A percentile compares a stretch with the other conserved stretches of the same genome.
These are phyloP conservation scores for Dorcoceras hygrometricum DNA, from an alignment of 257 asterid genomes.

Conservation along the genomic window DNA sequence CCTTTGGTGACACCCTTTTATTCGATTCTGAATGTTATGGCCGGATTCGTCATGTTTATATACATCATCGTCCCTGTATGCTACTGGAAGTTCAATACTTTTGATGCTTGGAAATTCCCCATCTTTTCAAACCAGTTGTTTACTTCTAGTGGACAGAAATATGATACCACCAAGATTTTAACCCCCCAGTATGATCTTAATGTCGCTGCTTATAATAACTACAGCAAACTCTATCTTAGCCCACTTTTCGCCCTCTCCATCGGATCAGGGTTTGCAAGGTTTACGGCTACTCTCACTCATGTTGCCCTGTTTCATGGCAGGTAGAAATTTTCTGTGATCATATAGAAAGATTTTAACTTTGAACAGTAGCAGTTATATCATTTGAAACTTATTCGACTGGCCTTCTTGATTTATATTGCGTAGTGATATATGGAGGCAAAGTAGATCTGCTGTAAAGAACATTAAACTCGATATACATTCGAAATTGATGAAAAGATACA, in stretches of 20 bases:
- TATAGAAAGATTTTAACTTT: too few relatives aligned
- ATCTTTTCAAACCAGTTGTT: conserved; percentile 82
- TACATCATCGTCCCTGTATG: conserved; percentile 87
- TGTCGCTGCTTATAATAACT: conserved; percentile 58
- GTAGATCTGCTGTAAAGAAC: conserved; percentile 68
- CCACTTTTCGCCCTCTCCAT: conserved; percentile 94
- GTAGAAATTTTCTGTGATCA: conserved; percentile 24
- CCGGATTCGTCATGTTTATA: conserved; percentile 86
- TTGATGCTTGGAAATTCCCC: conserved; percentile 89
- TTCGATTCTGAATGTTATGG: conserved; percentile 70
- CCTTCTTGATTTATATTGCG: conserved; percentile 20
- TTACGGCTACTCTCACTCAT: conserved; percentile 87
- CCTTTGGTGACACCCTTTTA: conserved; percentile 89
- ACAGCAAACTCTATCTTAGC: conserved; percentile 94
- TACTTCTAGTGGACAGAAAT: conserved; percentile 63
- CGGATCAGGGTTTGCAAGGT: conserved; percentile 94
- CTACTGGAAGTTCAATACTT: conserved; percentile 91
- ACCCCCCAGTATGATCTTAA: conserved; percentile 85
- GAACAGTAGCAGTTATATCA: too few relatives aligned
- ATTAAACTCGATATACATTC: conserved; percentile 66
- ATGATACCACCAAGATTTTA: conserved; percentile 71
- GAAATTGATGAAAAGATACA: conserved; percentile 76
- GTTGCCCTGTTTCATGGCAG: conserved; percentile 91
- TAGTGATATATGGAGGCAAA: conserved; percentile 88
- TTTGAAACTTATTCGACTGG: neutral